Evolutionary conservation across 2,329 filamentous ascomycete genomes (phyloP).

Genomic region (Macrophomina phaseolina): DNA sequence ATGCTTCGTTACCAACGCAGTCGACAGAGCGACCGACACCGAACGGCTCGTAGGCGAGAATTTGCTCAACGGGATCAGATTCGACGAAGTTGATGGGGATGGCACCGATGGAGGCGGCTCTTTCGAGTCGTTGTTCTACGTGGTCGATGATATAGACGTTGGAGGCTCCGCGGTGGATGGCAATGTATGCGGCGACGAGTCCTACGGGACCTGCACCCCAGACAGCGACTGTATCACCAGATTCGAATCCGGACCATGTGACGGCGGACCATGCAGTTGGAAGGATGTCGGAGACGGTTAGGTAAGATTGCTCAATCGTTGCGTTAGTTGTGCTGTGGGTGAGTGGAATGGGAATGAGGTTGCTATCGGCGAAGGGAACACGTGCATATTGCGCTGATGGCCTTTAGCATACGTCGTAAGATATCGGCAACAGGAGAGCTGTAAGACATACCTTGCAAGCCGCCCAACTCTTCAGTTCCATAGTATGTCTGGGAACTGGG

Average conservation of each 20-base stretch:
- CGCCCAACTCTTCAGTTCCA: neutral
- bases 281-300: neutral
- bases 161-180: slow-evolving; percentile 29
- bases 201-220: neutral
- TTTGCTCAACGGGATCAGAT: slow-evolving; percentile 30
- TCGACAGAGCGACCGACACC: slow-evolving; percentile 30
- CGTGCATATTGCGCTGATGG: slow-evolving; percentile 26
- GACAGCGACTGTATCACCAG: neutral
- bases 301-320: neutral
- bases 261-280: neutral
- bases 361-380: slow-evolving; percentile 28
- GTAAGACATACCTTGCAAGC: neutral
- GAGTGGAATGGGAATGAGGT: neutral
- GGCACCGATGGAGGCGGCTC: slow-evolving; percentile 29
- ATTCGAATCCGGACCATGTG: neutral
- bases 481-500: neutral
- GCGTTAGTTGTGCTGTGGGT: neutral
- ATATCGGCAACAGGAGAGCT: too few relatives aligned
- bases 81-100: slow-evolving; percentile 31
- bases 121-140: slow-evolving; percentile 29
- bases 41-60: slow-evolving; percentile 29
- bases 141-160: slow-evolving; percentile 32
- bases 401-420: neutral
- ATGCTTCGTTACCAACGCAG: slow-evolving; percentile 28
- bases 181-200: neutral